These are phyloP conservation scores for Elaeagnus macrophylla DNA, from an alignment of 306 rosid genomes.

Conservation along the genomic window DNA sequence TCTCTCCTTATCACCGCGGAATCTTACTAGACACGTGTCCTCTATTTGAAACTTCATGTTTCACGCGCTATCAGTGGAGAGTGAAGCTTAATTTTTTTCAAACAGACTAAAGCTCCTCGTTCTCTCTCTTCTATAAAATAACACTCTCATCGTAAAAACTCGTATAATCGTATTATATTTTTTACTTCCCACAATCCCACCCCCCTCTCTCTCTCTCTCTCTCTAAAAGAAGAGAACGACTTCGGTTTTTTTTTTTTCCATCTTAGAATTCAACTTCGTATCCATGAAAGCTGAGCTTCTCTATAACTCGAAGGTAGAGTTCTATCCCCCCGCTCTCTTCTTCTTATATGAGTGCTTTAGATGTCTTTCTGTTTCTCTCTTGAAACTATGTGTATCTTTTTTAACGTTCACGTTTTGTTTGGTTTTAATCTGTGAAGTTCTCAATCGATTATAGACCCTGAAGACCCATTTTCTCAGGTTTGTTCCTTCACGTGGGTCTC, in stretches of 20 bases:
- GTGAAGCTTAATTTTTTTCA: not conserved
- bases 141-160: not conserved
- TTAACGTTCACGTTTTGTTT: constrained; percentile 42
- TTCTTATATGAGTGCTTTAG: constrained; percentile 1
- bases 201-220: not conserved
- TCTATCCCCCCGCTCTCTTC: constrained; percentile 10
- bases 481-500: constrained; percentile 39
- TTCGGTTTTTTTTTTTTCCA: constrained; percentile 23
- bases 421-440: constrained; percentile 33
- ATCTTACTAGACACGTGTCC: no score
- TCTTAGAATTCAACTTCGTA: constrained; percentile 39
- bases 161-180: constrained; percentile 10
- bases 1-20: no score
- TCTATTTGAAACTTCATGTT: no score
- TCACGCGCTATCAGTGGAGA: no score
- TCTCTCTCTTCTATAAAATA: constrained; percentile 15
- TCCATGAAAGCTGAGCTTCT: constrained; percentile 50
- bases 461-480: constrained; percentile 53
- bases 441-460: constrained; percentile 43
- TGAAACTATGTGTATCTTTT: not conserved
- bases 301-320: constrained; percentile 44
- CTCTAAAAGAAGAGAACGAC: constrained; percentile 35
- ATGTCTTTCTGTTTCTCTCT: constrained; percentile 5
- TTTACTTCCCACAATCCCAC: not conserved
- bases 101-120: constrained; percentile 28